A percentile compares a stretch with the other conserved stretches of the same genome.
Conservation (phyloP, 225 moss, liverwort and hornwort species). For the Physcomitrium patens region DNA sequence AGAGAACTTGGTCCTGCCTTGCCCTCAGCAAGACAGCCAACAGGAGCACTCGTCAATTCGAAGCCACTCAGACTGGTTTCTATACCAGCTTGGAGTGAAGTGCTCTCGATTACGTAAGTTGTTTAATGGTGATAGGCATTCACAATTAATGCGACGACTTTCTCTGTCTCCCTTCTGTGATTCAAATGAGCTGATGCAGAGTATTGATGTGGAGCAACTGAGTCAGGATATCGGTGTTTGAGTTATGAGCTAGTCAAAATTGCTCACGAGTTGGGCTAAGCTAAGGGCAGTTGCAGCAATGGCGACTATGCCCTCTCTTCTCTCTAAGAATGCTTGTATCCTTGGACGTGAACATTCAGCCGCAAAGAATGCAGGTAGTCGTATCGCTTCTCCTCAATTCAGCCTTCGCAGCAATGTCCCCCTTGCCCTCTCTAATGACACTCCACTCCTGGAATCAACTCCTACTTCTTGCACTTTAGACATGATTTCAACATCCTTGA, state of each 20-base stretch:
- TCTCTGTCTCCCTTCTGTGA: background rate
- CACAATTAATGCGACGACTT: background rate
- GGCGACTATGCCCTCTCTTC: slow-evolving; percentile 40
- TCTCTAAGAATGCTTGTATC: background rate
- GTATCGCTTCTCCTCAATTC: background rate
- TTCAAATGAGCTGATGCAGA: background rate
- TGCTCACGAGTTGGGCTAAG: background rate
- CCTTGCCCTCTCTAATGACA: background rate
- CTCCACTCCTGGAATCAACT: background rate
- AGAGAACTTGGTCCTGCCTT: too few species aligned
- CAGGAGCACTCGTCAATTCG: too few species aligned
- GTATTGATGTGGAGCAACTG: background rate
- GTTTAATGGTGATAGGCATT: background rate
- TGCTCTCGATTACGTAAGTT: background rate
- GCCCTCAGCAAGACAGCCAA: too few species aligned
- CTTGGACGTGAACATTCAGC: background rate
- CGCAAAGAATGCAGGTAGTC: background rate
- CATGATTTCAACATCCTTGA: background rate
- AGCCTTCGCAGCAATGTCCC: slow-evolving; percentile 3
- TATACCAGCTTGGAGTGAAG: too few species aligned
- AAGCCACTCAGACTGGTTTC: too few species aligned
- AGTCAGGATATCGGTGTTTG: background rate
- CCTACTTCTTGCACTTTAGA: slow-evolving; percentile 12
- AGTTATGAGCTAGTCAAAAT: slow-evolving; percentile 3
- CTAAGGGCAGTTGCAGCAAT: slow-evolving; percentile 33